These are phyloP conservation scores for Schizonepeta tenuifolia DNA, from an alignment of 257 asterid genomes.

Conservation along the genomic window DNA sequence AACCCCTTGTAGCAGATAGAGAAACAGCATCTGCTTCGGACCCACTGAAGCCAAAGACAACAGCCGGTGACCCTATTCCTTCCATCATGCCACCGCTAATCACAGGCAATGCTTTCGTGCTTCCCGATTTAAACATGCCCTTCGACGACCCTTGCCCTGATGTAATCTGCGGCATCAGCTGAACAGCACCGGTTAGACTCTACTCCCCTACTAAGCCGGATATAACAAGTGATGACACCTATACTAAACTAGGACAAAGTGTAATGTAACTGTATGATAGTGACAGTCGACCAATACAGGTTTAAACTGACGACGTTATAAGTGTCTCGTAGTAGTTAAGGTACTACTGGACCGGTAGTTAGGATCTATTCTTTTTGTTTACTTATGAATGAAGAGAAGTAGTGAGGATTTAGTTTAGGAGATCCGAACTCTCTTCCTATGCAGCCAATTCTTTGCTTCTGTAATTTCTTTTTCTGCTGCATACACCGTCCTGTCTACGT, in stretches of 20 bases:
- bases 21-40: constrained; percentile 11
- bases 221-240: constrained; percentile 38
- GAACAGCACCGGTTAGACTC: constrained; percentile 19
- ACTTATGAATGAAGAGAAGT: constrained; percentile 31
- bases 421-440: constrained; percentile 36
- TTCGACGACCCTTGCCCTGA: constrained; percentile 36
- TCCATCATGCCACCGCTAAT: constrained; percentile 14
- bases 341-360: constrained; percentile 20
- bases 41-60: constrained; percentile 27
- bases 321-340: constrained; percentile 32
- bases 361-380: constrained; percentile 42
- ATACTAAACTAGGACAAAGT: constrained; percentile 35
- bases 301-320: constrained; percentile 9
- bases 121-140: constrained; percentile 52
- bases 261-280: constrained; percentile 40
- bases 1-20: constrained; percentile 21
- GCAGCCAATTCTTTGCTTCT: constrained; percentile 33
- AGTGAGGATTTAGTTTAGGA: constrained; percentile 36
- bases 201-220: constrained; percentile 16
- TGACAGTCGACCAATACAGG: constrained; percentile 17
- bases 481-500: constrained; percentile 13
- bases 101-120: constrained; percentile 28
- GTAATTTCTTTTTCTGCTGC: not conserved
- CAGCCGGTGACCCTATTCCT: constrained; percentile 3
- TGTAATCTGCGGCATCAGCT: constrained; percentile 35